A percentile compares a stretch with the other conserved stretches of the same genome.
These are phyloP conservation scores for Beta macrorhiza DNA, from an alignment of 179 eudicot species.

Conservation along the genomic window DNA sequence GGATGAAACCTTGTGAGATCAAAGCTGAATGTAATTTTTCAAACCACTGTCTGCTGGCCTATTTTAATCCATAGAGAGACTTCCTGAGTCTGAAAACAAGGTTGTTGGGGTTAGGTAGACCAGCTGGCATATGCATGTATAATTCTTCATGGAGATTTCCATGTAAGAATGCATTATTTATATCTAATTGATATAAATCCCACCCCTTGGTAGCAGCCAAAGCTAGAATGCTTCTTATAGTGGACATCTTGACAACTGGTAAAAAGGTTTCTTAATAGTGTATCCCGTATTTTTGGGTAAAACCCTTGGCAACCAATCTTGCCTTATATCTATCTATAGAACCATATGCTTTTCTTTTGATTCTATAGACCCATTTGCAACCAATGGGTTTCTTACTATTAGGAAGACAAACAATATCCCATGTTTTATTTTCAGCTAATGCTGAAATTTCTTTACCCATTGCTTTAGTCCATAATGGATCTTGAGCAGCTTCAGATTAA, in stretches of 20 bases:
- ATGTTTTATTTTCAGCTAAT: too few species aligned
- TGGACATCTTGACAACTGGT: neutral
- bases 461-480: too few species aligned
- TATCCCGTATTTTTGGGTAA: neutral
- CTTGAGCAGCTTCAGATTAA: too few species aligned
- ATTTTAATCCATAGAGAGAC: neutral
- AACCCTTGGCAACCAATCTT: too few species aligned
- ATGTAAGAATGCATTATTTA: neutral
- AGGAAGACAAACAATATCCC: too few species aligned
- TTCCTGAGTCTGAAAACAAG: neutral
- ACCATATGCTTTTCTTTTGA: neutral
- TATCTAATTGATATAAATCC: neutral
- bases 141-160: neutral
- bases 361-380: neutral
- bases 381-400: too few species aligned
- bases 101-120: neutral
- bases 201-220: too few species aligned
- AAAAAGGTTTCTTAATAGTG: neutral
- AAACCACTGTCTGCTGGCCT: conserved; percentile 2
- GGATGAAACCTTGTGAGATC: neutral
- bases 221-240: neutral
- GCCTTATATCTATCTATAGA: neutral
- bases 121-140: neutral
- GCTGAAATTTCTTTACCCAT: too few species aligned
- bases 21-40: too few species aligned